Percentiles rank a stretch among this genome's conserved stretches.
Evolutionary conservation across 352 stramenopile species (phyloP).

Genomic region (Peronosclerospora sorghi): DNA sequence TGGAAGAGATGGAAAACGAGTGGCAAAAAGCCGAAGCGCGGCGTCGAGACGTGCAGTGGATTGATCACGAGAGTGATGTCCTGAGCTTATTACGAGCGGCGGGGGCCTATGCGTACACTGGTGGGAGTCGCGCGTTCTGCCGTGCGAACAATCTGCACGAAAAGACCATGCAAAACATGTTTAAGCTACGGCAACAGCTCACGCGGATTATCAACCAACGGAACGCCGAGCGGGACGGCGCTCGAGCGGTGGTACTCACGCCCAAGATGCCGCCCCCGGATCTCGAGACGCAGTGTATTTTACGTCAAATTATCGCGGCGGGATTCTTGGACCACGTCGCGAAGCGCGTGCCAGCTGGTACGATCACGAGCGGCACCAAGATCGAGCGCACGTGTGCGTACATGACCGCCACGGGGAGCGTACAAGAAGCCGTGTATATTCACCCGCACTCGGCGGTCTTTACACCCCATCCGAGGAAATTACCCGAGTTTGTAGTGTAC

Average conservation of each 20-base stretch:
- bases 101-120: constrained; percentile 65
- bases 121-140: constrained; percentile 54
- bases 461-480: constrained; percentile 47
- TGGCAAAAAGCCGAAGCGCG: constrained; percentile 63
- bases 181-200: constrained; percentile 75
- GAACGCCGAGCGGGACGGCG: constrained; percentile 32
- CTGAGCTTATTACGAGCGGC: constrained; percentile 65
- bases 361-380: constrained; percentile 69
- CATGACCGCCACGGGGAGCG: constrained; percentile 36
- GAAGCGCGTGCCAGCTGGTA: constrained; percentile 52
- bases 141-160: constrained; percentile 69
- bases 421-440: constrained; percentile 74
- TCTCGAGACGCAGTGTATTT: constrained; percentile 36
- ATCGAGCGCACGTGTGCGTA: constrained; percentile 79
- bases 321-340: constrained; percentile 80
- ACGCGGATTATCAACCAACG: constrained; percentile 73
- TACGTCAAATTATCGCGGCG: constrained; percentile 68
- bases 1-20: constrained; percentile 68
- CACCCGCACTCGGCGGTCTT: constrained; percentile 79
- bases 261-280: constrained; percentile 63
- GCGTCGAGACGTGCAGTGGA: constrained; percentile 63
- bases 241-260: constrained; percentile 32
- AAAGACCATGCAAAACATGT: constrained; percentile 84
- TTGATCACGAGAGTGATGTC: constrained; percentile 73
- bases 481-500: constrained; percentile 69